These are phyloP conservation scores for Suillus brevipes DNA, from an alignment of 768 basidiomycete species.

Conservation along the genomic window DNA sequence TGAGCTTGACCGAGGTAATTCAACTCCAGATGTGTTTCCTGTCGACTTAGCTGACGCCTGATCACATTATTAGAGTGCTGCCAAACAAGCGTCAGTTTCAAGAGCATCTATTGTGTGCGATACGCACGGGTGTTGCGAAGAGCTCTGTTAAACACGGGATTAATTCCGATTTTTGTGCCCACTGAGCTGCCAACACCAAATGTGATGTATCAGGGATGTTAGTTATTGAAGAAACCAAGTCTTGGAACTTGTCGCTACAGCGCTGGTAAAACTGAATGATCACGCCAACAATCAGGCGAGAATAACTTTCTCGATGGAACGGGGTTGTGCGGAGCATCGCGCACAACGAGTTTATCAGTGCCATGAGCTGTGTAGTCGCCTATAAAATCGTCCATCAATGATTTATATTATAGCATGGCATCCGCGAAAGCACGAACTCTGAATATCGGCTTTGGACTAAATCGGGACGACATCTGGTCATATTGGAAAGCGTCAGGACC, in stretches of 20 bases:
- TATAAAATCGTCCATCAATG: conserved; percentile 32
- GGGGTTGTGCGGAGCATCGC: conserved; percentile 88
- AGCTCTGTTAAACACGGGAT: conserved; percentile 71
- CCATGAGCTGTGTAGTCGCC: conserved; percentile 84
- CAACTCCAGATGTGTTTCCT: conserved; percentile 81
- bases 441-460: conserved; percentile 73
- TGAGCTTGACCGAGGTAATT: conserved; percentile 56
- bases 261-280: conserved; percentile 96
- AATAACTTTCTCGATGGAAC: conserved; percentile 94
- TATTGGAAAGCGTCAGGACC: conserved; percentile 87
- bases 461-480: conserved; percentile 63
- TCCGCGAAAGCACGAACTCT: conserved; percentile 50
- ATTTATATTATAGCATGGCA: conserved; percentile 1
- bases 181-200: conserved; percentile 65
- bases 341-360: conserved; percentile 88
- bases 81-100: conserved; percentile 1
- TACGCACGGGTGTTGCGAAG: conserved; percentile 50
- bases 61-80: conserved; percentile 45
- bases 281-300: conserved; percentile 88
- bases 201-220: conserved; percentile 35
- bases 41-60: conserved; percentile 59
- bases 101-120: not conserved
- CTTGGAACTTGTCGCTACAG: conserved; percentile 86
- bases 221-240: conserved; percentile 51
- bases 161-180: conserved; percentile 87